Evolutionary conservation across 768 basidiomycete genomes (phyloP).

Genomic region (Calocybe gangraenosa): DNA sequence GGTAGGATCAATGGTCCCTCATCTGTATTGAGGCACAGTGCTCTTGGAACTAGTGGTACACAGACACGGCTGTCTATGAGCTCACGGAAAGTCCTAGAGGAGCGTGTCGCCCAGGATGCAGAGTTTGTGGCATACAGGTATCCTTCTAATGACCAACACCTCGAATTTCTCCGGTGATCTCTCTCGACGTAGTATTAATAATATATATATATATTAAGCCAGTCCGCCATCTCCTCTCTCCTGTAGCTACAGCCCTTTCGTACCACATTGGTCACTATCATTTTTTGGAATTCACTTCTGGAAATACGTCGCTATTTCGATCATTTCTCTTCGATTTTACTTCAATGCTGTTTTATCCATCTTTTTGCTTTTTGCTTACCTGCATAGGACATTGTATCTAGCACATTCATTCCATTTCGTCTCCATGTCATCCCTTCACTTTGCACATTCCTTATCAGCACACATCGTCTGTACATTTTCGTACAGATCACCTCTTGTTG

Average conservation of each 20-base stretch:
- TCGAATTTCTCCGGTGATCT: constrained; percentile 53
- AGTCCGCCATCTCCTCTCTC: not conserved
- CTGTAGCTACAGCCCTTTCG: not conserved
- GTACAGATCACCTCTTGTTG: constrained; percentile 6
- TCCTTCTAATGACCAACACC: constrained; percentile 69
- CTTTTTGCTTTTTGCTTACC: constrained; percentile 7
- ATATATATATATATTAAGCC: not conserved
- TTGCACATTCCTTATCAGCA: constrained; percentile 10
- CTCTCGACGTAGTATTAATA: not conserved
- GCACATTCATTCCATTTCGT: constrained; percentile 10
- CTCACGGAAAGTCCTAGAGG: constrained; percentile 69
- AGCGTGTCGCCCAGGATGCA: constrained; percentile 78
- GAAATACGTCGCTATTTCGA: constrained; percentile 7
- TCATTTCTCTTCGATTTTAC: constrained; percentile 1
- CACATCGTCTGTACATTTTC: constrained; percentile 15
- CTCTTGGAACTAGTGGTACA: constrained; percentile 31
- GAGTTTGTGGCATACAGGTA: constrained; percentile 88
- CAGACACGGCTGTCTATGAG: constrained; percentile 57
- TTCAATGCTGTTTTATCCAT: constrained; percentile 3
- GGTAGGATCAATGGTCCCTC: constrained; percentile 37
- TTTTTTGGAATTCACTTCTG: not conserved
- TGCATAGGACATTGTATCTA: constrained; percentile 21
- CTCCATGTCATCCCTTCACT: constrained; percentile 1
- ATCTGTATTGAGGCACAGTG: constrained; percentile 49
- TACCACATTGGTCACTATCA: not conserved